Conservation (phyloP, 208 protist species). For the Crithidia bombi region DNA sequence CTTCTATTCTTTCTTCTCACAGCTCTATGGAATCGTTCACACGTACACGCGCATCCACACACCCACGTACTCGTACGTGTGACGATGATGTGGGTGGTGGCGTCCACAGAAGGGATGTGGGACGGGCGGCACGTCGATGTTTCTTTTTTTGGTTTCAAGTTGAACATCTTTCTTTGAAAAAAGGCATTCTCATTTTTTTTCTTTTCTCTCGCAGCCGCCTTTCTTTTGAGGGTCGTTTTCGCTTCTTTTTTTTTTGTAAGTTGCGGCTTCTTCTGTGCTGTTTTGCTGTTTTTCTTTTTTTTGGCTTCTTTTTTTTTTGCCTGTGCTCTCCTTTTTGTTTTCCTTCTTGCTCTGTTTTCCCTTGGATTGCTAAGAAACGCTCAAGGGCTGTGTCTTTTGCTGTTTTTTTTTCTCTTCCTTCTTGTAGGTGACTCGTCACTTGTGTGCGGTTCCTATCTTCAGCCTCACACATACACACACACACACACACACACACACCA, state of each 20-base stretch:
- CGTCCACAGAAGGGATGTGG: too few species aligned
- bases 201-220: neutral
- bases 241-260: constrained; percentile 12
- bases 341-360: neutral
- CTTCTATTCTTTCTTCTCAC: too few species aligned
- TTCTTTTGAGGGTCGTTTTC: constrained; percentile 14
- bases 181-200: constrained; percentile 3
- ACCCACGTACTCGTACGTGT: too few species aligned
- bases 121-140: neutral
- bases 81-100: too few species aligned
- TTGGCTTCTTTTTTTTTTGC: neutral
- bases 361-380: too few species aligned
- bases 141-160: neutral
- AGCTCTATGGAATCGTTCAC: too few species aligned
- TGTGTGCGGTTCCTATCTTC: neutral
- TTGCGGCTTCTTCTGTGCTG: neutral
- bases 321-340: neutral
- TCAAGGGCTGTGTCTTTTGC: neutral
- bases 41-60: too few species aligned
- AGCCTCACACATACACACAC: neutral
- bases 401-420: neutral
- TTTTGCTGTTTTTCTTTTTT: constrained; percentile 2
- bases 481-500: neutral
- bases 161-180: constrained; percentile 21
- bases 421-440: neutral